phyloP scores from a whole-genome alignment of 768 basidiomycete species.

The Chalciporus piperatus region DNA sequence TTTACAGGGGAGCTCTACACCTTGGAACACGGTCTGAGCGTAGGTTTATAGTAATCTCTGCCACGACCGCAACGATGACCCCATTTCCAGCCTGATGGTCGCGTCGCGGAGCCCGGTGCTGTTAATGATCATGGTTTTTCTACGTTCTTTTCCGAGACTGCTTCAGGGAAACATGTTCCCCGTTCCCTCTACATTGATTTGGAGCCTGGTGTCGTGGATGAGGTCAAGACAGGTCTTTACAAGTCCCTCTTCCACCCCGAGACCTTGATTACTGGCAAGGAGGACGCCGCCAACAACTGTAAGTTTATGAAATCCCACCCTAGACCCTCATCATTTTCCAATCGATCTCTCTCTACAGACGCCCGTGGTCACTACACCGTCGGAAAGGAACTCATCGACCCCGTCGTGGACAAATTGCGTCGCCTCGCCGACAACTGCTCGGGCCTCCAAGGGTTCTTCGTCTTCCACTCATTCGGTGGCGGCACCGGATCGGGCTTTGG shows the following conservation, averaged over 20 bases:
- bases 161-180: conserved; percentile 92
- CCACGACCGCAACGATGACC: conserved; percentile 13
- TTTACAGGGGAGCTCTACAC: conserved; percentile 93
- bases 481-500: conserved; percentile 99
- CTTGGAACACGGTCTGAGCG: conserved; percentile 93
- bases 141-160: conserved; percentile 97
- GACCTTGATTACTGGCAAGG: conserved; percentile 95
- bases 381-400: conserved; percentile 97
- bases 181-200: conserved; percentile 95
- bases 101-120: conserved; percentile 55
- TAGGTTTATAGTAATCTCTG: conserved; percentile 40
- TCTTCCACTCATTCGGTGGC: conserved; percentile 99
- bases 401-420: conserved; percentile 95
- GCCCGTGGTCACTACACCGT: conserved; percentile 99
- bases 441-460: conserved; percentile 99
- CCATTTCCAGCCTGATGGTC: conserved; percentile 78
- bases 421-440: conserved; percentile 96
- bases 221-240: conserved; percentile 90
- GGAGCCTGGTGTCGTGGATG: conserved; percentile 94
- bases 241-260: conserved; percentile 96
- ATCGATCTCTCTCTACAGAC: conserved; percentile 47
- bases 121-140: conserved; percentile 84
- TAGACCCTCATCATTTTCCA: conserved; percentile 11
- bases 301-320: conserved; percentile 27
- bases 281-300: conserved; percentile 99